A percentile compares a stretch with the other conserved stretches of the same genome.
phyloP scores from a whole-genome alignment of 495 filamentous ascomycete genomes.

The Aspergillus olivimuriae region DNA sequence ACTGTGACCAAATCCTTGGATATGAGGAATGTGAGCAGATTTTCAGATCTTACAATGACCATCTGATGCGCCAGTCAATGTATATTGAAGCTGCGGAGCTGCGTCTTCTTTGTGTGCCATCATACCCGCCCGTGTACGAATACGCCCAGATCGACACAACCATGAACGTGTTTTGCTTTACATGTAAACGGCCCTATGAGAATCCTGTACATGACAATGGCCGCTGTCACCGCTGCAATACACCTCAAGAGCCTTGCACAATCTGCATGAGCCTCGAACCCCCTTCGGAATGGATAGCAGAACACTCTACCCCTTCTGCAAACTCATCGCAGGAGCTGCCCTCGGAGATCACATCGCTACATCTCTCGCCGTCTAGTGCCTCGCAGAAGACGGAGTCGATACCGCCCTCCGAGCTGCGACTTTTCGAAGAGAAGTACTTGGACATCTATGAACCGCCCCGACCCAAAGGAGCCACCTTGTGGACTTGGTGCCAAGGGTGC shows the following conservation, averaged over 20 bases:
- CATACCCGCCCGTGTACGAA: slow-evolving; percentile 55
- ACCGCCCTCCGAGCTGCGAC: slow-evolving; percentile 18
- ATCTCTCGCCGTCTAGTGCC: slow-evolving; percentile 23
- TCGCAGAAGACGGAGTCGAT: slow-evolving; percentile 29
- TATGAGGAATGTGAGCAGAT: slow-evolving; percentile 43
- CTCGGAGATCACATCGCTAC: slow-evolving; percentile 16
- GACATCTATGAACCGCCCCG: slow-evolving; percentile 17
- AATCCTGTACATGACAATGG: slow-evolving; percentile 36
- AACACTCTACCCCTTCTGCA: slow-evolving; percentile 15
- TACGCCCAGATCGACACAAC: slow-evolving; percentile 45
- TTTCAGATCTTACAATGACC: slow-evolving; percentile 58
- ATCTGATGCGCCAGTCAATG: slow-evolving; percentile 57
- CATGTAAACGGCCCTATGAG: slow-evolving; percentile 41
- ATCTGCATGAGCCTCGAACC: slow-evolving; percentile 43
- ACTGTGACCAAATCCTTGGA: slow-evolving; percentile 38
- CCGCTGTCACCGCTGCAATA: slow-evolving; percentile 38
- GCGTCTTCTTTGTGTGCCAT: slow-evolving; percentile 56
- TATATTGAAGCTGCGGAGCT: slow-evolving; percentile 63
- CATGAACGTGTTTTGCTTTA: slow-evolving; percentile 43
- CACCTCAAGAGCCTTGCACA: slow-evolving; percentile 37
- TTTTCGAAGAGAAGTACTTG: slow-evolving; percentile 3
- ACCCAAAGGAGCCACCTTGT: slow-evolving; percentile 37
- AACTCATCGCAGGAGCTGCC: slow-evolving; percentile 11
- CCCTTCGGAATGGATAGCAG: slow-evolving; percentile 43
- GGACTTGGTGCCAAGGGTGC: slow-evolving; percentile 70